Evolutionary conservation across 2,329 filamentous ascomycete species (phyloP).

Genomic region (Aspergillus nomiae): DNA sequence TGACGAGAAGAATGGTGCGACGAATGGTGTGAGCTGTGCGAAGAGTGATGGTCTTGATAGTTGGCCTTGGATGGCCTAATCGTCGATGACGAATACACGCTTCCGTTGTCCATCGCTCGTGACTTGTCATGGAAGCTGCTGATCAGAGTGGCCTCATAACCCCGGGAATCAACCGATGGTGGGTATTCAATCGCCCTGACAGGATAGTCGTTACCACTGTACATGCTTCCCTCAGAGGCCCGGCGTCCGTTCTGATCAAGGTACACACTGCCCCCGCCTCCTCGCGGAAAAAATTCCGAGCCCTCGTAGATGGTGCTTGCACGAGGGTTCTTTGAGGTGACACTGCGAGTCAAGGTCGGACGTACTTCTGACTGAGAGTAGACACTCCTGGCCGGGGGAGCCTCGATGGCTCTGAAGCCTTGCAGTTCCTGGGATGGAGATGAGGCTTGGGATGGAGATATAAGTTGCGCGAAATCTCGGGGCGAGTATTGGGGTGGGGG

Average conservation of each 20-base stretch:
- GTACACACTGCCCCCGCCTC: conserved; percentile 23
- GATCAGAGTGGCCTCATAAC: conserved; percentile 43
- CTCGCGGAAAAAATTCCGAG: conserved; percentile 32
- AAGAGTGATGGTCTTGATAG: conserved; percentile 26
- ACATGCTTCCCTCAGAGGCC: conserved; percentile 41
- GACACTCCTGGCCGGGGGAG: conserved; percentile 29
- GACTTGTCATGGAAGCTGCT: conserved; percentile 43
- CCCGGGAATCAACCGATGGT: conserved; percentile 29
- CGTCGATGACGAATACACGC: conserved; percentile 40
- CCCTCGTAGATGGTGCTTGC: conserved; percentile 46
- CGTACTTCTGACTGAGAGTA: conserved; percentile 32
- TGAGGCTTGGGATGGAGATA: conserved; percentile 25
- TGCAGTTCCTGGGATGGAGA: conserved; percentile 28
- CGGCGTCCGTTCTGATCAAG: conserved; percentile 35
- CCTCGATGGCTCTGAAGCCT: conserved; percentile 36
- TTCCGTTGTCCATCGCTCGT: conserved; percentile 31
- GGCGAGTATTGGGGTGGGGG: conserved; percentile 28
- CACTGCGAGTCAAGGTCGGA: conserved; percentile 36
- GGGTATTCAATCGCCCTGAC: conserved; percentile 45
- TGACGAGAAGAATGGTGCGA: conserved; percentile 22
- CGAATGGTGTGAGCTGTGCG: conserved; percentile 22
- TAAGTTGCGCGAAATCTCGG: conserved; percentile 28
- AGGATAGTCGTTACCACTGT: conserved; percentile 36
- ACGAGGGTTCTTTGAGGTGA: conserved; percentile 42
- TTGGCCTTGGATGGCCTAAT: conserved; percentile 36